Evolutionary conservation across 2,329 filamentous ascomycete species (phyloP), one percentile per base, ranked within the genome.

Genomic region (Talaromyces marneffei): DNA sequence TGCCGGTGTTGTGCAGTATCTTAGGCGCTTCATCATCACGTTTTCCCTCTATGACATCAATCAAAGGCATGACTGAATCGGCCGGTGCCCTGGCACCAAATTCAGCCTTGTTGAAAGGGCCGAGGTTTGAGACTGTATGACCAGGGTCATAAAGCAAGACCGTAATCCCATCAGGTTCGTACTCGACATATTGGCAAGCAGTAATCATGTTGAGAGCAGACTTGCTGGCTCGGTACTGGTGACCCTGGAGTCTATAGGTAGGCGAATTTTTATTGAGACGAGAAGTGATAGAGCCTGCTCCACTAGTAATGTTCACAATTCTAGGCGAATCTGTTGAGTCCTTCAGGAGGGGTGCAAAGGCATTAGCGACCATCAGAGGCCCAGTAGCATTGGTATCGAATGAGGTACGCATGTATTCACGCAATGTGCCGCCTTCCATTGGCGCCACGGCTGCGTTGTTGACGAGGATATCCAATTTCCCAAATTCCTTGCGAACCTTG

Each of bases 171-270:
- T 52, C 20, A 42, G 62, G 60, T 14, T 59, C 60, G 31, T 62
- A 64, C 29, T 64, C 62, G 0, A 62, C 62, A 61, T 39, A 59
- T 37, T 59, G 57, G 23, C 57, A 59, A 20, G 62, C 40, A 14
- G 61, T 53, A 12, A 79, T 66, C 70, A 78, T 76, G 33, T 79
- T 74, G 9, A 78, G 42, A 0, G 77, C 77, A 2, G 77, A 72
- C 61, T 80, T 80, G 67, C 75, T 77, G 2, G 69, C 65, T 23
- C 74, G 66, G 52, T 79, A 80, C 2, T 68, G 66, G 54, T 71
- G 72, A 62, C 70, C 72, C 29, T 76, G 73, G 18, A 66, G 64
- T 1, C 59, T 57, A 60, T 76, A 76, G 5, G 58, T 71, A 1
- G 53, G n/a, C 0, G 63, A 71, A 0, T 62, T 64, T 56, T 67